Percentiles rank a stretch among this genome's conserved stretches.
These are phyloP conservation scores for Andrographis paniculata DNA, from an alignment of 305 asterid genomes.

Conservation along the genomic window DNA sequence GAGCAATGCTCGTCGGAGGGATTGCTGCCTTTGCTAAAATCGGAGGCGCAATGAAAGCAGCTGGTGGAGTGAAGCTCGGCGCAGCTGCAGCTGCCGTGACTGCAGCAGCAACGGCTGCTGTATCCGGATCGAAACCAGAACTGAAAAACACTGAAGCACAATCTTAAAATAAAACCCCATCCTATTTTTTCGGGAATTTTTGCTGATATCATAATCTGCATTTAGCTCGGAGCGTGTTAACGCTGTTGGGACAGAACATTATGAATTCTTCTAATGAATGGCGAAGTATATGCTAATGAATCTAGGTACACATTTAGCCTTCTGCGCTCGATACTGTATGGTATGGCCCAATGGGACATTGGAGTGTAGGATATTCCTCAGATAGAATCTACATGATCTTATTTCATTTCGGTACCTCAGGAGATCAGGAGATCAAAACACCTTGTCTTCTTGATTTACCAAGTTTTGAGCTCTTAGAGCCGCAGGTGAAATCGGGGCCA, in stretches of 20 bases:
- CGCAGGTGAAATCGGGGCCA: conserved; percentile 68
- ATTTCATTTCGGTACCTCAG: no score
- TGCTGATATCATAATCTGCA: conserved; percentile 3
- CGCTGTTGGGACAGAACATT: no score
- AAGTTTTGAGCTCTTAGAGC: conserved; percentile 20
- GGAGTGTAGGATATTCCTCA: no score
- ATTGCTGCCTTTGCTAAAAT: conserved; percentile 69
- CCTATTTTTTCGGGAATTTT: conserved; percentile 11
- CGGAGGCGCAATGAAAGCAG: conserved; percentile 57
- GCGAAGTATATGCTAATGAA: no score
- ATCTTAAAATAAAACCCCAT: neutral
- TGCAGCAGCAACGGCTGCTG: conserved; percentile 70
- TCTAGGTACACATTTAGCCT: no score
- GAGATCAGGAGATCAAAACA: neutral
- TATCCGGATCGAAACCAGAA: conserved; percentile 47
- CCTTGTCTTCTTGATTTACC: conserved; percentile 17
- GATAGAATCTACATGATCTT: no score
- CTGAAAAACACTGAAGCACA: conserved; percentile 20
- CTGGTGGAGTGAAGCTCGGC: conserved; percentile 60
- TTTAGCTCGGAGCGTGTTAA: no score
- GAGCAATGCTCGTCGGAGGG: conserved; percentile 73
- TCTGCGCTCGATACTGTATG: no score
- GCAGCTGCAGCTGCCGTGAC: conserved; percentile 77
- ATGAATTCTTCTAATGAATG: no score
- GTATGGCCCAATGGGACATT: no score